phyloP scores from a whole-genome alignment of 495 filamentous ascomycete species.

The Xylaria grammica region DNA sequence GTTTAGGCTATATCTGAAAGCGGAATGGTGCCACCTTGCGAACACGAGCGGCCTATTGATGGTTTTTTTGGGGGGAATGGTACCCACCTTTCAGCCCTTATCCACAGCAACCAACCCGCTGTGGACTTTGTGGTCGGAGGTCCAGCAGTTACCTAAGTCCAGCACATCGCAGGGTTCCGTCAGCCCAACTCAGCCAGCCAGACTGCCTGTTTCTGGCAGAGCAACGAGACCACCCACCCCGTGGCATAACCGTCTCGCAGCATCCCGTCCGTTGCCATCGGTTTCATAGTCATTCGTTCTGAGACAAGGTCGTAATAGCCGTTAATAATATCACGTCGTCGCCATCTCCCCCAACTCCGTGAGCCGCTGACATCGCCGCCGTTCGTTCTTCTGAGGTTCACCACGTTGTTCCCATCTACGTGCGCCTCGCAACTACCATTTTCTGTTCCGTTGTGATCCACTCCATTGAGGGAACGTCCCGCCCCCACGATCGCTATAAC shows the following conservation, averaged over 20 bases:
- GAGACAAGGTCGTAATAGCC: conserved; percentile 9
- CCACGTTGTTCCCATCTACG: background rate
- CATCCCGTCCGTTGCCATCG: background rate
- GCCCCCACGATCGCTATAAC: conserved; percentile 20
- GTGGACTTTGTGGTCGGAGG: too few relatives aligned
- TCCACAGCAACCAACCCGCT: conserved; percentile 6
- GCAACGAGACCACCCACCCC: conserved; percentile 23
- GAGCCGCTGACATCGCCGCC: conserved; percentile 7
- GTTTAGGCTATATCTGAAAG: conserved; percentile 6
- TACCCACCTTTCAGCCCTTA: conserved; percentile 5
- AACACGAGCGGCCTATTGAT: background rate
- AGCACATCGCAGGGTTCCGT: background rate
- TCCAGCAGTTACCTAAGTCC: too few relatives aligned
- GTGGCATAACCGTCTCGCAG: background rate
- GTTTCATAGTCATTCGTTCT: conserved; percentile 24
- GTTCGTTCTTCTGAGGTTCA: conserved; percentile 9
- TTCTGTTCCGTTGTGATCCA: background rate
- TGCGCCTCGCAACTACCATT: background rate
- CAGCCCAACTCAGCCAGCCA: background rate
- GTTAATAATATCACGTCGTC: conserved; percentile 4
- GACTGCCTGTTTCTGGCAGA: conserved; percentile 22
- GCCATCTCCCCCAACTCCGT: conserved; percentile 3
- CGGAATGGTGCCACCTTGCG: conserved; percentile 1
- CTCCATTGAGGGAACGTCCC: background rate
- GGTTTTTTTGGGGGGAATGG: background rate